A percentile compares a stretch with the other conserved stretches of the same genome.
phyloP scores from a whole-genome alignment of 805 yeast species.

The Wilhelminamyces savonicus region DNA sequence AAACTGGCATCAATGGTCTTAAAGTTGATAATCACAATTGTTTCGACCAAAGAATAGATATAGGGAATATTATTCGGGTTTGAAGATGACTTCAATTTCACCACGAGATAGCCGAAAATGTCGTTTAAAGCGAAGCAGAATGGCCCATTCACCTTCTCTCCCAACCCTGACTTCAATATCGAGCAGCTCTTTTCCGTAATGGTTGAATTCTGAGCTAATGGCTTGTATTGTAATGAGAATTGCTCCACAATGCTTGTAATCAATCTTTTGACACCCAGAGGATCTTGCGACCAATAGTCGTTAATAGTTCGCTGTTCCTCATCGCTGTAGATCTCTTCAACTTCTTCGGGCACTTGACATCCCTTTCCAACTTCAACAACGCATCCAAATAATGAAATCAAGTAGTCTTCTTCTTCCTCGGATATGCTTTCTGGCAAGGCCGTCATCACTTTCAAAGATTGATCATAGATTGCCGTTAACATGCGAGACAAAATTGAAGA shows the following conservation, averaged over 20 bases:
- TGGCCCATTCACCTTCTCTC: slow-evolving; percentile 61
- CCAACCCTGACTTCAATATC: slow-evolving; percentile 57
- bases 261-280: slow-evolving; percentile 35
- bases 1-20: slow-evolving; percentile 20
- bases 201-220: slow-evolving; percentile 36
- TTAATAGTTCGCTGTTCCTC: slow-evolving; percentile 21
- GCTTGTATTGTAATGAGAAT: slow-evolving; percentile 34
- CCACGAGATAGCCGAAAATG: slow-evolving; percentile 21
- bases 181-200: slow-evolving; percentile 59
- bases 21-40: slow-evolving; percentile 34
- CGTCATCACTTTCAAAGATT: slow-evolving; percentile 4
- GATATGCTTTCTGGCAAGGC: slow-evolving; percentile 1
- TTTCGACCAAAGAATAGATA: slow-evolving; percentile 40
- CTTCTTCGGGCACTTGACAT: slow-evolving; percentile 51
- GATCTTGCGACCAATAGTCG: slow-evolving; percentile 46
- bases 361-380: slow-evolving; percentile 70
- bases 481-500: slow-evolving; percentile 16
- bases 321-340: slow-evolving; percentile 30
- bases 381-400: slow-evolving; percentile 54
- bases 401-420: slow-evolving; percentile 35
- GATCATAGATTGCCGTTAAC: slow-evolving; percentile 13
- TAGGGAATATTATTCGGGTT: slow-evolving; percentile 33
- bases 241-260: slow-evolving; percentile 35
- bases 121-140: slow-evolving; percentile 44
- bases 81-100: slow-evolving; percentile 21